Evolutionary conservation across 257 asterid species (phyloP).

Genomic region (Fraxinus anomala): DNA sequence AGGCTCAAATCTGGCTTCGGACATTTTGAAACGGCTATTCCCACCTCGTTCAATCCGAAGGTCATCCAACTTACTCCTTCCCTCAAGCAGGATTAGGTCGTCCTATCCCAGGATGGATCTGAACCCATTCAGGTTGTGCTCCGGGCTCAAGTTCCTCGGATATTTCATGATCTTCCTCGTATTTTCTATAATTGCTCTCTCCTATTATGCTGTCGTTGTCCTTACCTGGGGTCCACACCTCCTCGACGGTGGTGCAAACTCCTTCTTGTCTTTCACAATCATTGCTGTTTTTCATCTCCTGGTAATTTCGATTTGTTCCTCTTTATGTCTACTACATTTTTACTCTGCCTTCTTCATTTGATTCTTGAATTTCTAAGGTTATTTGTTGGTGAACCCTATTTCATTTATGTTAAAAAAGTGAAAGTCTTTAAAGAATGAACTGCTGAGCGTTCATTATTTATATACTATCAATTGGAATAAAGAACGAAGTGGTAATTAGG

Average conservation of each 20-base stretch:
- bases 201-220: conserved; percentile 71
- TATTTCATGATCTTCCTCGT: conserved; percentile 71
- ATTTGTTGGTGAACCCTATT: not conserved
- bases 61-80: conserved; percentile 25
- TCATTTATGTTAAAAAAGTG: not conserved
- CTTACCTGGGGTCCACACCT: conserved; percentile 72
- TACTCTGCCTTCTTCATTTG: not conserved
- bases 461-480: not conserved
- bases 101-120: conserved; percentile 48
- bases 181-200: conserved; percentile 50
- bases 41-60: conserved; percentile 35
- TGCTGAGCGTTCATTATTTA: not conserved
- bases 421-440: not conserved
- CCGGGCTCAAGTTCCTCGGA: conserved; percentile 73
- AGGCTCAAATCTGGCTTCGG: conserved; percentile 34
- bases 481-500: not conserved
- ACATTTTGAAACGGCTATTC: conserved; percentile 35
- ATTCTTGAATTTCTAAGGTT: not conserved
- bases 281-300: conserved; percentile 65
- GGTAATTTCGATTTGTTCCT: conserved; percentile 35
- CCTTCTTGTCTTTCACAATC: conserved; percentile 47
- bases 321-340: not conserved
- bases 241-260: conserved; percentile 48
- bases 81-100: conserved; percentile 19
- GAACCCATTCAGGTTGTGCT: conserved; percentile 68